Evolutionary conservation across 208 protist species (phyloP), one percentile per base, ranked within the genome.

Genomic region (Wallacemonas sp.): DNA sequence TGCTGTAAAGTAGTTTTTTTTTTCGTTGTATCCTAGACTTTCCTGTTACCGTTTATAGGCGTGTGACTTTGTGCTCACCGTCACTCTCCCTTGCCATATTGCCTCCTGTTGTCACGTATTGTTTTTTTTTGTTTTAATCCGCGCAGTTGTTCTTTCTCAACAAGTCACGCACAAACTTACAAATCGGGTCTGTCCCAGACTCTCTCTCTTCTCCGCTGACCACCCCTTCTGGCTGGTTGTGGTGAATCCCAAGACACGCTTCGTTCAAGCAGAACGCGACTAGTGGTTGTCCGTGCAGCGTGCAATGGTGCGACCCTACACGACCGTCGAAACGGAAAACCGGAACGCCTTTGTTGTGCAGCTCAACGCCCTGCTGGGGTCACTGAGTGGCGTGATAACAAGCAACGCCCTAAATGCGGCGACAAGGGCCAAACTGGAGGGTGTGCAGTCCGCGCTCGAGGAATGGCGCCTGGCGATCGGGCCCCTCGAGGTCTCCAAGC

Each of bases 281-380:
- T n/a, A n/a, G n/a, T n/a, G n/a, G n/a, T n/a, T n/a, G n/a, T n/a
- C n/a, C n/a, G n/a, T n/a, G n/a, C n/a, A n/a, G n/a, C n/a, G 36
- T 17, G 36, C 36, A 41, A 80, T 82, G 77, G 21, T 73, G n/a
- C 66, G 76, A 45, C 55, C 68, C 21, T 45, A 66, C 19, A 82
- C 73, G 3, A 59, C 68, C 12, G 70, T 59, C 21, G 81, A 86
- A 65, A 76, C 82, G 51, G 89, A 95, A 21, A 95, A 91, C 77
- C 80, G 80, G 26, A 54, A 74, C 9, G 81, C 86, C 0, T 95
- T 93, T 68, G 62, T 95, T 24, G 89, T 86, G 34, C 89, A 95
- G 54, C 76, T 95, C 30, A 77, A 77, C 36, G 78, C 78, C 0
- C 62, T 91, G 34, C 76, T 95, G 28, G 76, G 79, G 2, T 86